Conservation (phyloP, 2,329 filamentous ascomycete genomes). For the Pseudocercospora pini-densiflorae region DNA sequence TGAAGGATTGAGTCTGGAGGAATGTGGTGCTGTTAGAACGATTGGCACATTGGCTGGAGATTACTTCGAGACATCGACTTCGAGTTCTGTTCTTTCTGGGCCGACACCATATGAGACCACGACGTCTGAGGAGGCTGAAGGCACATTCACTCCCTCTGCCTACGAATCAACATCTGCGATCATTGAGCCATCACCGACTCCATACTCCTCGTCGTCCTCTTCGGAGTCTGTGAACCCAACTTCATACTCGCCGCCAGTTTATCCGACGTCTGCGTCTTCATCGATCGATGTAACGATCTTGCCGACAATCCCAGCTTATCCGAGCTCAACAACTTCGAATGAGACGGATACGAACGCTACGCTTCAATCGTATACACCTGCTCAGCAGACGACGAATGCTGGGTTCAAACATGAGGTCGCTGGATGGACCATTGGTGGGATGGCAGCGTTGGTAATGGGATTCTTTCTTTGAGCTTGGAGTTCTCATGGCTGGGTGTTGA, state of each 20-base stretch:
- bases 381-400: slow-evolving; percentile 11
- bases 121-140: neutral
- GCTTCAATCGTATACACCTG: slow-evolving; percentile 7
- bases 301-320: slow-evolving; percentile 1
- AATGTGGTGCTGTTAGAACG: neutral
- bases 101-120: neutral
- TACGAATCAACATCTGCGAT: neutral
- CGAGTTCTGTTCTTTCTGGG: too few species aligned
- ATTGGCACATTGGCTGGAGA: neutral
- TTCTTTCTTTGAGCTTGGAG: slow-evolving; percentile 2
- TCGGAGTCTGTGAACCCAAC: neutral
- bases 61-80: neutral
- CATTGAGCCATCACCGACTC: neutral
- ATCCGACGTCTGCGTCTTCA: neutral
- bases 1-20: neutral
- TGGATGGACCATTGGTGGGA: slow-evolving; percentile 3
- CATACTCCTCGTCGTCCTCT: neutral
- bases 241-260: neutral
- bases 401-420: neutral
- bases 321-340: neutral
- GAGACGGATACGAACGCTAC: neutral
- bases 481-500: neutral
- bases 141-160: neutral
- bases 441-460: slow-evolving; percentile 1
- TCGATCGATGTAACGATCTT: neutral